Base-by-base conservation (phyloP, 192 early-diverging fungal species). In the Linderina pennispora region DNA sequence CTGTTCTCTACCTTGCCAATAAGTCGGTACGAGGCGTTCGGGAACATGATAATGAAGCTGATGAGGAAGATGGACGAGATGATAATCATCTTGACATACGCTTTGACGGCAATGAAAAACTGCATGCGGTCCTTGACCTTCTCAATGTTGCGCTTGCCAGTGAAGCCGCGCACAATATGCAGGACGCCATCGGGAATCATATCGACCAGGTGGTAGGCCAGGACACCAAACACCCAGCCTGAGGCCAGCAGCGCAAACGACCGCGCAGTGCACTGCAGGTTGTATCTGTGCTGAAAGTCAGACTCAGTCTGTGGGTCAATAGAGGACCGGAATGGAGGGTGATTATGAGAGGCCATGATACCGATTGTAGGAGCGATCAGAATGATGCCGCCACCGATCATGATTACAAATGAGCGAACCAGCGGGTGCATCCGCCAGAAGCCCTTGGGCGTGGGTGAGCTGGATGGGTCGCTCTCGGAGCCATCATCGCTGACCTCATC, bases 381-480 rank as follows among this genome's bases (percentile, higher is more conserved):
- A 14, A 82, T 44, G 8, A 73, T 64, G 8, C 76, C 73, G 16
- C 77, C 73, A 5, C 65, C 53, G 0, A 78, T n/a, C 69, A 79
- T 78, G 23, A 79, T 62, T 23, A 65, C 52, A 34, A 79, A 37
- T 22, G 78, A 75, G 5, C 80, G 69, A 26, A 82, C 28, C 10
- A 79, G 48, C 21, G 80, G 77, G 48, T 79, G 77, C 50, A 67
- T 54, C 25, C 74, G 70, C 77, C 77, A 79, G 54, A 74, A 66
- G 16, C 56, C 54, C 10, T 35, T 52, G 21, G 46, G 46, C n/a
- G n/a, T n/a, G 31, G 37, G 46, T 9, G 63, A 53, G 15, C 26
- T 43, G 42, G 63, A 54, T n/a, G 55, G 58, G 38, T 65, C 62
- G n/a, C 22, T 42, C 18, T 52, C 53, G 15, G 3, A 44, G 43